Conservation (phyloP, 176 grass and related monocot species). For the Zoysia japonica region DNA sequence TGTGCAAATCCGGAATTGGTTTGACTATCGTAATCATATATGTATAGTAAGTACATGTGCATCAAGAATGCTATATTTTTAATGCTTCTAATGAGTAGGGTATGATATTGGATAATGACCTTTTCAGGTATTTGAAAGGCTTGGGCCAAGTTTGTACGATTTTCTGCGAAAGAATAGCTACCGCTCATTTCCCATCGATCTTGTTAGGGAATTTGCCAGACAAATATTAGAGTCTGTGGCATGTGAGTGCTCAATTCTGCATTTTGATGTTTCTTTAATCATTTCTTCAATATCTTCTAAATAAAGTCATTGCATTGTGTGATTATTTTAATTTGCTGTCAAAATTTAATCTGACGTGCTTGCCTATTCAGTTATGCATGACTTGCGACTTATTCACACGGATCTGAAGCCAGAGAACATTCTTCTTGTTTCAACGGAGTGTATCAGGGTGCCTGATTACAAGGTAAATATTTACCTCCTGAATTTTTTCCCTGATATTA, state of each 20-base stretch:
- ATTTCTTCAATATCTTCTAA: no score
- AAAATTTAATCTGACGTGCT: no score
- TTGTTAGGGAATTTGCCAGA: background rate
- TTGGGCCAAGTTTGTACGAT: constrained; percentile 90
- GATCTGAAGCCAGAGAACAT: constrained; percentile 99
- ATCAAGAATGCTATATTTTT: constrained; percentile 43
- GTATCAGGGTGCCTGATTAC: constrained; percentile 78
- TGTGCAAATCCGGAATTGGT: constrained; percentile 99
- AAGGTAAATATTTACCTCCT: constrained; percentile 51
- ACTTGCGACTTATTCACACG: constrained; percentile 74
- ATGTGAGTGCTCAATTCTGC: constrained; percentile 53
- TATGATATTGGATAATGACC: constrained; percentile 39
- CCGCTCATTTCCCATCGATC: no score
- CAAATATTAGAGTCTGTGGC: constrained; percentile 92
- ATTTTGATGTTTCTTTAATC: background rate
- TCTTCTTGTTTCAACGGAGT: constrained; percentile 89
- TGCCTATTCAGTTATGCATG: no score
- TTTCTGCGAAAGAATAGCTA: constrained; percentile 85
- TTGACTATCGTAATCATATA: constrained; percentile 99
- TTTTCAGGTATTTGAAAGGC: constrained; percentile 90
- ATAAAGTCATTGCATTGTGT: no score
- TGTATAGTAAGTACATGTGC: constrained; percentile 99
- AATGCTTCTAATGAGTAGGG: constrained; percentile 11
- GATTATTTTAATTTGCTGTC: no score
- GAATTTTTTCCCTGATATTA: constrained; percentile 9